Evolutionary conservation across 2,329 filamentous ascomycete genomes (phyloP).

Genomic region (Hypoxylon sp.): DNA sequence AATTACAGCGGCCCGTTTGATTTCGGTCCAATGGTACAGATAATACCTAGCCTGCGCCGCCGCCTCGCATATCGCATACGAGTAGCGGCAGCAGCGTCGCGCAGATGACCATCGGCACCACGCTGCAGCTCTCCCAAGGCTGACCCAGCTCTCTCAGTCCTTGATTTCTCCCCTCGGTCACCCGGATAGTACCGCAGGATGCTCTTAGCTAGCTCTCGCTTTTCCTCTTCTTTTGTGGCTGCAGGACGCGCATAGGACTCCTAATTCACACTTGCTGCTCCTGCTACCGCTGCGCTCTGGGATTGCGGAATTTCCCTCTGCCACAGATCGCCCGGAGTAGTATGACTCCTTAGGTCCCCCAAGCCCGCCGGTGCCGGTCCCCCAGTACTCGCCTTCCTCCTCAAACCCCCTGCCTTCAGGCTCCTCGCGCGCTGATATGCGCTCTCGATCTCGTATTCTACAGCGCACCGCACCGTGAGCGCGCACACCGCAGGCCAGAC

Average conservation of each 20-base stretch:
- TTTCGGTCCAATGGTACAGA: conserved; percentile 10
- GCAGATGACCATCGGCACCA: conserved; percentile 24
- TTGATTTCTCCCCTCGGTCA: conserved; percentile 7
- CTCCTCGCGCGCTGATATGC: conserved; percentile 85
- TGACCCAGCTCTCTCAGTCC: conserved; percentile 8
- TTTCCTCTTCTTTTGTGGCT: neutral
- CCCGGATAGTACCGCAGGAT: neutral
- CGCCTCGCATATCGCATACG: conserved; percentile 13
- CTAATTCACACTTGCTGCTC: conserved; percentile 6
- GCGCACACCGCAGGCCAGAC: conserved; percentile 92
- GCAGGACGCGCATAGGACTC: conserved; percentile 1
- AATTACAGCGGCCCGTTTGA: neutral
- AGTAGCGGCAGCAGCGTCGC: conserved; percentile 1
- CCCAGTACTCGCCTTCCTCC: conserved; percentile 57
- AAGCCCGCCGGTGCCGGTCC: conserved; percentile 16
- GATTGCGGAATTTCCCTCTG: neutral
- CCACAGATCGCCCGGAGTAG: neutral
- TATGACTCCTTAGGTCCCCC: neutral
- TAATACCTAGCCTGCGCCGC: conserved; percentile 19
- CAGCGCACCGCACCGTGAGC: conserved; percentile 81
- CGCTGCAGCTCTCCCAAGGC: conserved; percentile 17
- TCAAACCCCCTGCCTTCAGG: conserved; percentile 65
- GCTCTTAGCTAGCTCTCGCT: neutral
- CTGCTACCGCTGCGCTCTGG: neutral
- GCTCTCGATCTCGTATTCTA: conserved; percentile 89